A percentile compares a stretch with the other conserved stretches of the same genome.
phyloP scores from a whole-genome alignment of 2,329 filamentous ascomycete genomes.

The Kalaharituber pfeilii region DNA sequence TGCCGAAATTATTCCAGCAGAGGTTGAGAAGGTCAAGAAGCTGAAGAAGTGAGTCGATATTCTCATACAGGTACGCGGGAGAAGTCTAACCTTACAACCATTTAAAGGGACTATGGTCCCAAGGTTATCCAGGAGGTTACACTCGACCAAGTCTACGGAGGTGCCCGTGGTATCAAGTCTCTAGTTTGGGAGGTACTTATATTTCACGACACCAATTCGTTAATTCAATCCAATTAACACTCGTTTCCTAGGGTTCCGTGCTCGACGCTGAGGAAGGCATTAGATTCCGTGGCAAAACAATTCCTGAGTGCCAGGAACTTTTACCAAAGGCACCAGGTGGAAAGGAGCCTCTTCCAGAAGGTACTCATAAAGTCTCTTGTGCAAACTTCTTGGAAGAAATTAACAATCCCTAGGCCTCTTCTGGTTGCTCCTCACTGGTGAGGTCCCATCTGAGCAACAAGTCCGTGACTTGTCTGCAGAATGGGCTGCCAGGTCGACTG shows the following conservation, averaged over 20 bases:
- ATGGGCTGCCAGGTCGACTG: constrained; percentile 91
- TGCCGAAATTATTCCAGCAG: constrained; percentile 82
- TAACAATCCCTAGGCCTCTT: constrained; percentile 53
- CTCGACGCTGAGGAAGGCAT: constrained; percentile 98
- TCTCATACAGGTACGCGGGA: constrained; percentile 17
- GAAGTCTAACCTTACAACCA: constrained; percentile 1
- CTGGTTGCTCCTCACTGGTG: constrained; percentile 96
- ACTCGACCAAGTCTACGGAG: constrained; percentile 97
- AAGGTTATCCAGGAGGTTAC: constrained; percentile 97
- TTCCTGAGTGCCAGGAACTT: constrained; percentile 94
- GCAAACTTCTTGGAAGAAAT: constrained; percentile 21
- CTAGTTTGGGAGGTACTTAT: constrained; percentile 74
- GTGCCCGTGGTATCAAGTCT: constrained; percentile 96
- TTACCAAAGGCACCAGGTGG: constrained; percentile 94
- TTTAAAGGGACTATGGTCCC: constrained; percentile 66
- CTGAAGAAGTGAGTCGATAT: constrained; percentile 65
- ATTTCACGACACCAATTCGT: neutral
- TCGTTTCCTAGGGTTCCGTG: constrained; percentile 61
- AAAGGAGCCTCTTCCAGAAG: constrained; percentile 92
- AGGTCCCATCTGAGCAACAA: constrained; percentile 95
- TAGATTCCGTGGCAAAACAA: constrained; percentile 97
- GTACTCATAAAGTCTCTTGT: too few species aligned
- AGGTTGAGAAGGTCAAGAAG: constrained; percentile 98
- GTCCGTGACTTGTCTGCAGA: constrained; percentile 95
- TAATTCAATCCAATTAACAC: too few species aligned